phyloP scores from a whole-genome alignment of 164 flowering plant genomes.

The Vitis labrusca region DNA sequence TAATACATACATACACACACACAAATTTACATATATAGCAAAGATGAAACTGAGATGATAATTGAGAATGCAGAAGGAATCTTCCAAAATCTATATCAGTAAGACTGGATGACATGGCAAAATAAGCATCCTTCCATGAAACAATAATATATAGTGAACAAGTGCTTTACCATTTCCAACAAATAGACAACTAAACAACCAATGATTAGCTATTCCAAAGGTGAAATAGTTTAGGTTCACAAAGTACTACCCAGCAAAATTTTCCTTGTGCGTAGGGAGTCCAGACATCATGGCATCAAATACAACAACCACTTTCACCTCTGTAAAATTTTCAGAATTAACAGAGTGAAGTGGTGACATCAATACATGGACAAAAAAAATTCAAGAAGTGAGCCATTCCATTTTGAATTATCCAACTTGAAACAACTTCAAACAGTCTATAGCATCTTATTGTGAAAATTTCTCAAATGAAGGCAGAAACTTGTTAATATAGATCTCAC shows the following conservation, averaged over 20 bases:
- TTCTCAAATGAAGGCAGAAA: not conserved
- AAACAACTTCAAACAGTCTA: not conserved
- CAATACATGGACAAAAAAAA: not conserved
- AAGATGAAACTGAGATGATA: too few species aligned
- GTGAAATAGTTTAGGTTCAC: constrained; percentile 3
- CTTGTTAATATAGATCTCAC: too few species aligned
- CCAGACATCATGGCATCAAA: constrained; percentile 97
- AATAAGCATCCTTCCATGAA: not conserved
- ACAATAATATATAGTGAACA: not conserved
- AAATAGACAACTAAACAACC: not conserved
- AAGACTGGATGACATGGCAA: not conserved
- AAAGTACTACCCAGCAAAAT: constrained; percentile 66
- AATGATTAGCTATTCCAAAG: not conserved
- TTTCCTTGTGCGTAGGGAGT: constrained; percentile 81
- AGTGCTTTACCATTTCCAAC: not conserved
- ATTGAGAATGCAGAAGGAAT: not conserved
- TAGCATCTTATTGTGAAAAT: not conserved
- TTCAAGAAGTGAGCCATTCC: not conserved
- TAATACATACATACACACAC: not conserved
- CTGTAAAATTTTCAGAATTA: constrained; percentile 45
- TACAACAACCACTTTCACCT: constrained; percentile 92
- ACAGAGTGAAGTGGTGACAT: not conserved
- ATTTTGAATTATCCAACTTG: not conserved
- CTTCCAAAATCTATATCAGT: not conserved
- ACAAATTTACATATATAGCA: not conserved